Conservation (phyloP, 371 early-diverging fungal genomes). For the Mucor lusitanicus region DNA sequence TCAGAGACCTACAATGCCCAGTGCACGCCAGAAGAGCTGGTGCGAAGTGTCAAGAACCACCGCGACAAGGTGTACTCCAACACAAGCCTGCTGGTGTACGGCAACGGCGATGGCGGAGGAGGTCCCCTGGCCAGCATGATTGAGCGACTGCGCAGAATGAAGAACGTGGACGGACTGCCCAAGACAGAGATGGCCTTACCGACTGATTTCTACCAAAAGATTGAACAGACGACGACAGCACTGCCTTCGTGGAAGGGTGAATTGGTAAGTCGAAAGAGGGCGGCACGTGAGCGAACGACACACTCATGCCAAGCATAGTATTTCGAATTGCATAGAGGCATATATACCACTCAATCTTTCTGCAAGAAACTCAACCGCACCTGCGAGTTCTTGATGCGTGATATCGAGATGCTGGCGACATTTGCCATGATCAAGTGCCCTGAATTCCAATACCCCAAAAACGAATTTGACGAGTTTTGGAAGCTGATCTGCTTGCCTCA, state of each 20-base stretch:
- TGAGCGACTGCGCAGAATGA: constrained; percentile 77
- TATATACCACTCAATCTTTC: constrained; percentile 87
- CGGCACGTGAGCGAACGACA: not conserved
- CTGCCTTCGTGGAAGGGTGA: constrained; percentile 91
- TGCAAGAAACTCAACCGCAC: constrained; percentile 82
- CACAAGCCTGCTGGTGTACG: constrained; percentile 83
- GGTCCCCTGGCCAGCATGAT: constrained; percentile 86
- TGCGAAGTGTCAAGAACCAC: constrained; percentile 71
- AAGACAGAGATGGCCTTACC: constrained; percentile 72
- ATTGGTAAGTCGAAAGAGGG: constrained; percentile 52
- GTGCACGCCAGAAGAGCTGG: constrained; percentile 37
- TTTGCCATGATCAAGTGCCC: constrained; percentile 35
- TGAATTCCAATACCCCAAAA: constrained; percentile 62
- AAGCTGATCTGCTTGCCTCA: constrained; percentile 64
- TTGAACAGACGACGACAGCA: constrained; percentile 67
- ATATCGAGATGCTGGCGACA: constrained; percentile 74
- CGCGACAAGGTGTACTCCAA: constrained; percentile 82
- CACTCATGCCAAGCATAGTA: constrained; percentile 48
- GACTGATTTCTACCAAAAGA: constrained; percentile 75
- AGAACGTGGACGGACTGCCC: constrained; percentile 75
- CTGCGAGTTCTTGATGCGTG: constrained; percentile 78
- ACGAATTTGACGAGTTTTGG: constrained; percentile 80
- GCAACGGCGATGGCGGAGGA: constrained; percentile 98
- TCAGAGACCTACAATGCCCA: constrained; percentile 42
- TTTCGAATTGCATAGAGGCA: constrained; percentile 94